Base-by-base conservation (phyloP, 2,329 filamentous ascomycete species). In the Venturia nashicola region DNA sequence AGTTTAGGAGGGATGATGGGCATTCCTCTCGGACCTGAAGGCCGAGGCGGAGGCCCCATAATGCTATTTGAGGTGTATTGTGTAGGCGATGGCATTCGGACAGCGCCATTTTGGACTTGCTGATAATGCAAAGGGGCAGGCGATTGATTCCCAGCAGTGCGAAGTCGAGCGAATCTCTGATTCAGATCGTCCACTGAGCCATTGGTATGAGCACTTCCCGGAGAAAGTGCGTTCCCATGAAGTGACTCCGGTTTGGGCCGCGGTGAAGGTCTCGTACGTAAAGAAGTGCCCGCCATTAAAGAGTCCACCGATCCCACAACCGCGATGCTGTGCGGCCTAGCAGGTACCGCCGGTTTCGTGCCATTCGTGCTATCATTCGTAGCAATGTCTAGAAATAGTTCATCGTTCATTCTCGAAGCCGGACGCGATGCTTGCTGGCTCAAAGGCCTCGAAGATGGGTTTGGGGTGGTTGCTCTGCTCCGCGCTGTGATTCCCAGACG, bases 201-300 rank as follows among this genome's bases (percentile, higher is more conserved):
- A 61, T 70, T 71, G 8, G 68, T 32, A 5, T 68, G 69, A 0
- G 68, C 54, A 11, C 67, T 64, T 16, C 69, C 73, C n/a, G 77
- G 70, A 23, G 76, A 75, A 18, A 87, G 71, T 5, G 80, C 77
- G 51, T 86, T 85, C 0, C 86, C 86, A 68, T 87, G 85, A 2
- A 90, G 77, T 5, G 81, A 80, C 62, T 84, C 79, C 0, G 88
- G 88, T 68, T 91, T 91, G 2, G 87, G 87, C 32, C 86, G 83
- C 9, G 88, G 75, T 5, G 71, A 67, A 11, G 77, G 75, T 65
- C 72, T 73, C 12, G 67, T 67, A 34, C 69, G 68, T 5, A 68
- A 64, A 23, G 73, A 67, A n/a, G 69, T 70, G 3, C 65, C 46
- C 16, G 68, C 67, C 44, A 46, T 62, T 34, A 68, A 65, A 48